Evolutionary conservation across 257 asterid genomes (phyloP).

Genomic region (Solanum chiquidenum): DNA sequence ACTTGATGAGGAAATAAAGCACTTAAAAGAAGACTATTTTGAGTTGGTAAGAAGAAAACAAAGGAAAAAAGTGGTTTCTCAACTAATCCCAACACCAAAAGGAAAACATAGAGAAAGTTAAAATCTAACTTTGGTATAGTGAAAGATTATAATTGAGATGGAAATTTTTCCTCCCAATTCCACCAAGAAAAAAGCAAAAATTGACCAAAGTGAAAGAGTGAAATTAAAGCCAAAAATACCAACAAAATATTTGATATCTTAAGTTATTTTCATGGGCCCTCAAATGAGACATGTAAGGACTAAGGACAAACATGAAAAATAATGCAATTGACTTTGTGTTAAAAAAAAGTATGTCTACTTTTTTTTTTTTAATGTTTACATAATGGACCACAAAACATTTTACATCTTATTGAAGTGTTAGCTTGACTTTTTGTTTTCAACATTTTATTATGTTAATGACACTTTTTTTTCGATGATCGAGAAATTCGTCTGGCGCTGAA

Average conservation of each 20-base stretch:
- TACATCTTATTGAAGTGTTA: neutral
- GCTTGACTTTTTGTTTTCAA: neutral
- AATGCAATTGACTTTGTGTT: neutral
- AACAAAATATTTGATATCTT: neutral
- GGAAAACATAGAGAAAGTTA: neutral
- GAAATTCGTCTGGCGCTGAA: neutral
- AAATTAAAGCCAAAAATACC: neutral
- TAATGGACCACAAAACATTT: neutral
- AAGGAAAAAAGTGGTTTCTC: neutral
- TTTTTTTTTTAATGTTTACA: neutral
- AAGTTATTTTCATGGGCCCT: neutral
- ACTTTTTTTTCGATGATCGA: neutral
- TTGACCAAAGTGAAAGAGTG: constrained; percentile 1
- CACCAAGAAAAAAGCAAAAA: neutral
- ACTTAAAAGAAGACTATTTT: neutral
- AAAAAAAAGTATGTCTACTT: neutral
- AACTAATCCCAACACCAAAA: neutral
- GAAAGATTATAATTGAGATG: neutral
- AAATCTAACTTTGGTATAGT: neutral
- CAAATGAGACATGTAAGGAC: neutral
- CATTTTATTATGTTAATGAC: neutral
- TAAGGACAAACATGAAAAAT: neutral
- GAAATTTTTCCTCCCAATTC: neutral
- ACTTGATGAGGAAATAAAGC: neutral
- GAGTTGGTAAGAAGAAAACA: neutral